Percentiles rank a stretch among this genome's conserved stretches.
Evolutionary conservation across 495 filamentous ascomycete species (phyloP).

Genomic region (Acidiella bohemica): DNA sequence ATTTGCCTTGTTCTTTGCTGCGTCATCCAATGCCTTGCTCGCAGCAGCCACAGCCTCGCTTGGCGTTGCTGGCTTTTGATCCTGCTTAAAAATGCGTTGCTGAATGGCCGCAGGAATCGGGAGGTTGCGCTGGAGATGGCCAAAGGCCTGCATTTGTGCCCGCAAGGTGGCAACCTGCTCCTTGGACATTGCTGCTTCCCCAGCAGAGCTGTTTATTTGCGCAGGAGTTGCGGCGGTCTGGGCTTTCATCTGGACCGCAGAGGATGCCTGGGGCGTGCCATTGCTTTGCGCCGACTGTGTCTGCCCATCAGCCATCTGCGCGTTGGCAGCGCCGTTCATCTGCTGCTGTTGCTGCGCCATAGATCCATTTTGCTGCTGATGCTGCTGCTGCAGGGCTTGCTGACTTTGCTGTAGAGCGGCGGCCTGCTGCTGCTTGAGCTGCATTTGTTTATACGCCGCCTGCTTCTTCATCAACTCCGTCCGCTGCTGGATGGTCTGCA

Average conservation of each 20-base stretch:
- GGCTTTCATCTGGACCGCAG: constrained; percentile 17
- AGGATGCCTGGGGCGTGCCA: not conserved
- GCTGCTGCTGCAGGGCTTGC: too few relatives aligned
- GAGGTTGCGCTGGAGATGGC: constrained; percentile 64
- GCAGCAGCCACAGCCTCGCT: constrained; percentile 44
- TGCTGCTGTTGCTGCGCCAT: not conserved
- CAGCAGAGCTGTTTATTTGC: constrained; percentile 5
- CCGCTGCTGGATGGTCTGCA: constrained; percentile 53
- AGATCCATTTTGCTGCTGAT: not conserved
- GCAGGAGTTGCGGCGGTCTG: constrained; percentile 20
- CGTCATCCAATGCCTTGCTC: constrained; percentile 39
- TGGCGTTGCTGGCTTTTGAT: constrained; percentile 42
- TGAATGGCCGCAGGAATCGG: constrained; percentile 61
- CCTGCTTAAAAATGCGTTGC: constrained; percentile 62
- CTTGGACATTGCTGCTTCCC: constrained; percentile 44
- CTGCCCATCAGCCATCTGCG: not conserved
- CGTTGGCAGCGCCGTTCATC: not conserved
- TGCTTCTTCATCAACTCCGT: constrained; percentile 38
- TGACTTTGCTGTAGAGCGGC: constrained; percentile 3
- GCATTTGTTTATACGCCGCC: constrained; percentile 38
- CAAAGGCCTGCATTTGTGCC: constrained; percentile 72
- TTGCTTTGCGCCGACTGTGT: not conserved
- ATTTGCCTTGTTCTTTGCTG: constrained; percentile 23
- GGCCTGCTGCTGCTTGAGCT: constrained; percentile 33
- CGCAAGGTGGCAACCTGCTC: constrained; percentile 59